Evolutionary conservation across 1,284 basidiomycete genomes (phyloP).

Genomic region (Sutorius eximius): DNA sequence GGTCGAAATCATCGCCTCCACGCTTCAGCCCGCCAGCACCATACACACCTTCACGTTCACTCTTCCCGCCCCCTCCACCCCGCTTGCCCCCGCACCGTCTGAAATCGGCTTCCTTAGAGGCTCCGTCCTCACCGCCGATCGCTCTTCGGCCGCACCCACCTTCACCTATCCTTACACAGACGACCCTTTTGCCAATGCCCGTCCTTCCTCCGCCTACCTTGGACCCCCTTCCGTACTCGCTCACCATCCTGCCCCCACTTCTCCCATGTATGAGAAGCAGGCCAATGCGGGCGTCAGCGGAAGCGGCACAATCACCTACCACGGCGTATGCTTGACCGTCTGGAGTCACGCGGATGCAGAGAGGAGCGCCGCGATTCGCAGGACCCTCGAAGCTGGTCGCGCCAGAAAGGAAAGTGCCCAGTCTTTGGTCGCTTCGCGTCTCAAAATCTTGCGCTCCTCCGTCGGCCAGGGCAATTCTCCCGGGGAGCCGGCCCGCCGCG

Average conservation of each 20-base stretch:
- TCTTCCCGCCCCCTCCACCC: slow-evolving; percentile 70
- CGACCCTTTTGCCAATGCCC: slow-evolving; percentile 72
- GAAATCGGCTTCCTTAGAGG: slow-evolving; percentile 72
- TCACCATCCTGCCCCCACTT: slow-evolving; percentile 42
- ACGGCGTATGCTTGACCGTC: slow-evolving; percentile 89
- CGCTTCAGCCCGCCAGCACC: slow-evolving; percentile 86
- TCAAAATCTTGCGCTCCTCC: slow-evolving; percentile 62
- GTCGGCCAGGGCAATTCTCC: slow-evolving; percentile 47
- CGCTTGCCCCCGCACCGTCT: slow-evolving; percentile 55
- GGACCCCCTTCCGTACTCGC: slow-evolving; percentile 63
- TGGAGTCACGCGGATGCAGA: slow-evolving; percentile 93
- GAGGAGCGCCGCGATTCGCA: slow-evolving; percentile 76
- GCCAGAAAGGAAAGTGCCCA: slow-evolving; percentile 78
- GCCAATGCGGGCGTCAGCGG: slow-evolving; percentile 36
- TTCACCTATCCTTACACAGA: slow-evolving; percentile 71
- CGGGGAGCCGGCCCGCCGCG: slow-evolving; percentile 52
- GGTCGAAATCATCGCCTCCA: slow-evolving; percentile 92
- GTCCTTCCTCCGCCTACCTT: slow-evolving; percentile 71
- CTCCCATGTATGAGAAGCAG: slow-evolving; percentile 41
- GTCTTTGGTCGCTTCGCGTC: slow-evolving; percentile 61
- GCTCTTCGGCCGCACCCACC: slow-evolving; percentile 57
- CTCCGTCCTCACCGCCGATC: slow-evolving; percentile 65
- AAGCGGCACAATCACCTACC: slow-evolving; percentile 67
- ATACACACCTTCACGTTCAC: slow-evolving; percentile 92
- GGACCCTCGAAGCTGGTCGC: slow-evolving; percentile 75